Conservation (phyloP, 305 asterid species). For the Fraxinus xanthoxyloides region DNA sequence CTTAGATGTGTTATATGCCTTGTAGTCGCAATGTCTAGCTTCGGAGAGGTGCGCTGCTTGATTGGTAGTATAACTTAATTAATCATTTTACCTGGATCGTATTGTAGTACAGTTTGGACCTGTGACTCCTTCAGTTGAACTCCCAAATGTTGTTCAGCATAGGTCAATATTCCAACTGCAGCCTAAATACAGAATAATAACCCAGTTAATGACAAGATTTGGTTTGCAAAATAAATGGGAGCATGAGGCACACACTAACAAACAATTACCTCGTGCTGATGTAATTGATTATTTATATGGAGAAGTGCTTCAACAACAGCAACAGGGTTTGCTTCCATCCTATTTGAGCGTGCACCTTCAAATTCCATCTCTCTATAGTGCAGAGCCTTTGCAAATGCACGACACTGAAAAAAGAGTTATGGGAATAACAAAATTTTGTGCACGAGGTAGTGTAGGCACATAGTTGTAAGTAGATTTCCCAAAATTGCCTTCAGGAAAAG, state of each 20-base stretch:
- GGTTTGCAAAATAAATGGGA: slow-evolving; percentile 10
- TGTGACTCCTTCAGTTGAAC: slow-evolving; percentile 91
- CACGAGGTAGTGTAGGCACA: background rate
- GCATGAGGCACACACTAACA: slow-evolving; percentile 9
- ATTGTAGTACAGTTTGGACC: background rate
- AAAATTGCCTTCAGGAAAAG: slow-evolving; percentile 17
- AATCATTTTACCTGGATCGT: background rate
- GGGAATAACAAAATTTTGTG: slow-evolving; percentile 6
- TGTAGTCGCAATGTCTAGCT: too few species aligned
- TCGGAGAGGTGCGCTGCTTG: background rate
- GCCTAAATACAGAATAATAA: slow-evolving; percentile 53
- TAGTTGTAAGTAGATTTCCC: slow-evolving; percentile 2
- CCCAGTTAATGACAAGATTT: slow-evolving; percentile 20
- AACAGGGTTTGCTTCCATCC: slow-evolving; percentile 92
- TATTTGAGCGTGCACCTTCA: slow-evolving; percentile 85
- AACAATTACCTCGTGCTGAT: slow-evolving; percentile 85
- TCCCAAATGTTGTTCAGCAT: slow-evolving; percentile 91
- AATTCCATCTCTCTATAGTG: slow-evolving; percentile 99
- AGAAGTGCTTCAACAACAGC: slow-evolving; percentile 97
- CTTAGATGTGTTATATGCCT: background rate
- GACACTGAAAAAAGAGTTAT: slow-evolving; percentile 62
- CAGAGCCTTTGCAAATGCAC: slow-evolving; percentile 98
- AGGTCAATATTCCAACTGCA: slow-evolving; percentile 94
- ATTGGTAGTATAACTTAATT: background rate
- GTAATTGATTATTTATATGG: slow-evolving; percentile 95